Conservation (phyloP, 2,329 filamentous ascomycete species). For the Exophiala alcalophila region DNA sequence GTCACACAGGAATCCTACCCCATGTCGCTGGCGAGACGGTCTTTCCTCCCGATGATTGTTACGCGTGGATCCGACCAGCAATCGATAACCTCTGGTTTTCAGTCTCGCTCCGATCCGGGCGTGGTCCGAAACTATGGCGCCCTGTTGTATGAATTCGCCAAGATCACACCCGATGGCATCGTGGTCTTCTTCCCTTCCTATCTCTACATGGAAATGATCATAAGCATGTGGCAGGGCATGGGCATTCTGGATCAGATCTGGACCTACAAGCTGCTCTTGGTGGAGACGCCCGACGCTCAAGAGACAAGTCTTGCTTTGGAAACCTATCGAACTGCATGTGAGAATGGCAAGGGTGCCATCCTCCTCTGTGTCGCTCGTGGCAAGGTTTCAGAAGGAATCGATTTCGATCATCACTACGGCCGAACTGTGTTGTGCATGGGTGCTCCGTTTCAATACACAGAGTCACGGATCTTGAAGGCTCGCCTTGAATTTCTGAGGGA, state of each 20-base stretch:
- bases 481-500: slow-evolving; percentile 94
- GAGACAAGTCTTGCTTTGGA: slow-evolving; percentile 94
- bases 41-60: slow-evolving; percentile 98
- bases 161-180: slow-evolving; percentile 91
- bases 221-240: slow-evolving; percentile 99
- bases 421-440: slow-evolving; percentile 94
- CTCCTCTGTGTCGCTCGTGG: slow-evolving; percentile 92
- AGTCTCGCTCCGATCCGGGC: slow-evolving; percentile 90
- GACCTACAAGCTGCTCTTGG: slow-evolving; percentile 98
- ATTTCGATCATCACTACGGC: slow-evolving; percentile 98
- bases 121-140: slow-evolving; percentile 98
- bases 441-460: slow-evolving; percentile 97
- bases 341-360: slow-evolving; percentile 91
- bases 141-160: slow-evolving; percentile 89
- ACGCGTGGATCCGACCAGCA: slow-evolving; percentile 93
- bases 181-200: slow-evolving; percentile 99
- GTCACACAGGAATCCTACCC: slow-evolving; percentile 96
- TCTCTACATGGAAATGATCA: slow-evolving; percentile 98
- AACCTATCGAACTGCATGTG: slow-evolving; percentile 95
- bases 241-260: slow-evolving; percentile 95
- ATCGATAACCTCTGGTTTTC: slow-evolving; percentile 87
- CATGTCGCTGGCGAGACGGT: slow-evolving; percentile 90
- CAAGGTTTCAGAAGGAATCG: slow-evolving; percentile 96
- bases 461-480: slow-evolving; percentile 93
- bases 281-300: slow-evolving; percentile 95